These are phyloP conservation scores for Wickerhamiella brachini DNA, from an alignment of 805 yeast genomes.

Conservation along the genomic window DNA sequence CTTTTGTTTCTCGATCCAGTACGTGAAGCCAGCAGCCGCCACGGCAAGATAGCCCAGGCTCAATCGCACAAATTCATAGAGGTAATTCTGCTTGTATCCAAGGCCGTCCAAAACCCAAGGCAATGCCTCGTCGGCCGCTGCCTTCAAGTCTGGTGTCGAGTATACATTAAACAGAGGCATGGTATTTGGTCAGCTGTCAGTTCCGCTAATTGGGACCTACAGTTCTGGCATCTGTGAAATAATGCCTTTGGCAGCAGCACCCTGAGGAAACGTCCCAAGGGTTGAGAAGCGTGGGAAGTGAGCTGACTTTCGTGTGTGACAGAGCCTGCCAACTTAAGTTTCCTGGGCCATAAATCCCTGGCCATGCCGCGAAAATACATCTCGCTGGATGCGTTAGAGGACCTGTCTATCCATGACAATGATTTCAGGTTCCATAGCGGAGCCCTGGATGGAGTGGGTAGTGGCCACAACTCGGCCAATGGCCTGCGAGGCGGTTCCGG, in stretches of 20 bases:
- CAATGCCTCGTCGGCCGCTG: conserved; percentile 12
- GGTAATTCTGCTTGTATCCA: conserved; percentile 14
- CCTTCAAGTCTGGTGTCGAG: conserved; percentile 2
- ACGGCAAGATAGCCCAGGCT: conserved; percentile 12
- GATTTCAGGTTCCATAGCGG: neutral
- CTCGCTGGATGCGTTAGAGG: neutral
- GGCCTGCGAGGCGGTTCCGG: neutral
- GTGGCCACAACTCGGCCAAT: neutral
- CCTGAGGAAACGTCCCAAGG: no score
- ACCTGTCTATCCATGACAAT: neutral
- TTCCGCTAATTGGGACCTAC: neutral
- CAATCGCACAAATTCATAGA: conserved; percentile 12
- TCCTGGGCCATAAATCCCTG: no score
- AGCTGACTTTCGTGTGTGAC: neutral
- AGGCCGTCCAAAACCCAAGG: conserved; percentile 9
- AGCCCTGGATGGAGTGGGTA: neutral
- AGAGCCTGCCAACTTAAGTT: neutral
- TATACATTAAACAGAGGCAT: conserved; percentile 1
- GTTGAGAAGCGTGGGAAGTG: no score
- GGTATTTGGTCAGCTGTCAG: neutral
- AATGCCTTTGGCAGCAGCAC: no score
- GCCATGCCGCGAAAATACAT: neutral
- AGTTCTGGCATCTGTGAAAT: no score
- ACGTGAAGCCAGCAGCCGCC: conserved; percentile 10
- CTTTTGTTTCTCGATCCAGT: conserved; percentile 10